Conservation (phyloP, 2,329 filamentous ascomycete genomes). For the Neoscytalidium dimidiatum region DNA sequence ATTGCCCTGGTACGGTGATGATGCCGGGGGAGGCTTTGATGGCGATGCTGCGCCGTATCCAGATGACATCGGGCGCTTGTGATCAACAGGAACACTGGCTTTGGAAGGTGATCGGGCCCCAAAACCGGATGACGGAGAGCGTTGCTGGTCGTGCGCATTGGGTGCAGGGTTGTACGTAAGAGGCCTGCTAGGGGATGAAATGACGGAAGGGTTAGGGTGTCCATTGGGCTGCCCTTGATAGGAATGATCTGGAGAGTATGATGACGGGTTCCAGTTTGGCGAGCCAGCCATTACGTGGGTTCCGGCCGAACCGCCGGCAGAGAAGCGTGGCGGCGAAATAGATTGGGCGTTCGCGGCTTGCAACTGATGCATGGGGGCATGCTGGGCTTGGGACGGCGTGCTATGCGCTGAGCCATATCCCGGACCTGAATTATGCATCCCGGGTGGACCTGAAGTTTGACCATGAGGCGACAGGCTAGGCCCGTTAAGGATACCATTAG, state of each 20-base stretch:
- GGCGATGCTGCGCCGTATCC: slow-evolving; percentile 29
- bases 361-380: not conserved
- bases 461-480: slow-evolving; percentile 48
- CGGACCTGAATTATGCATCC: not conserved
- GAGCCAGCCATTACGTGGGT: slow-evolving; percentile 1
- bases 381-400: not conserved
- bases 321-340: slow-evolving; percentile 7
- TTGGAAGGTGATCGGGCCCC: slow-evolving; percentile 2
- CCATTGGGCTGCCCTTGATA: slow-evolving; percentile 8
- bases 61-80: slow-evolving; percentile 45
- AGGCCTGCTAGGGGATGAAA: slow-evolving; percentile 1
- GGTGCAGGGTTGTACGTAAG: slow-evolving; percentile 30
- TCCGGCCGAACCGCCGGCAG: not conserved
- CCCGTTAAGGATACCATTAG: slow-evolving; percentile 41
- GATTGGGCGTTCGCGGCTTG: not conserved
- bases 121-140: slow-evolving; percentile 36
- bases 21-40: slow-evolving; percentile 36
- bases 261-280: not conserved
- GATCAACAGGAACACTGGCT: slow-evolving; percentile 39
- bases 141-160: slow-evolving; percentile 37
- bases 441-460: slow-evolving; percentile 44
- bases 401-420: slow-evolving; percentile 11
- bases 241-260: not conserved
- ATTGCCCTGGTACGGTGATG: slow-evolving; percentile 37
- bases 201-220: not conserved